Evolutionary conservation across 352 stramenopile genomes (phyloP).

Genomic region (Phytopythium ostracodes): DNA sequence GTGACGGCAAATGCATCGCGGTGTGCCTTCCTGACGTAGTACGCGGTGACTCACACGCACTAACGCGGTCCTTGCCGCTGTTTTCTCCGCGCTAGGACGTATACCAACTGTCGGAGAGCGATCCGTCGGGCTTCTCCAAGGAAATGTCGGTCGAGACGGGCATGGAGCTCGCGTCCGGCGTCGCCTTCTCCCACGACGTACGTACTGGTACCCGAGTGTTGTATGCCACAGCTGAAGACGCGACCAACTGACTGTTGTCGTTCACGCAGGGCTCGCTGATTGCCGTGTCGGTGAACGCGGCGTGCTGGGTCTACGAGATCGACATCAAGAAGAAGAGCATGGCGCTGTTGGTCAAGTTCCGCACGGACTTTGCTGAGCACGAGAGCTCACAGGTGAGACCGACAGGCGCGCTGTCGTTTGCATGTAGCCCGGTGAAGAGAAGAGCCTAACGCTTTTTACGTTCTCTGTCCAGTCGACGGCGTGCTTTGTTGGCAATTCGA

Average conservation of each 20-base stretch:
- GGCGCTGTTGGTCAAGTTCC: slow-evolving; percentile 72
- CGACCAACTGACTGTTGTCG: not conserved
- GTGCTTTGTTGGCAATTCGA: slow-evolving; percentile 77
- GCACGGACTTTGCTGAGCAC: slow-evolving; percentile 68
- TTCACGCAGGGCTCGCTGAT: slow-evolving; percentile 45
- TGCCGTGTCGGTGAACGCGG: slow-evolving; percentile 67
- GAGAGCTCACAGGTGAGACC: slow-evolving; percentile 55
- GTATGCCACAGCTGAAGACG: too few species aligned
- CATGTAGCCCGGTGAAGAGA: too few species aligned
- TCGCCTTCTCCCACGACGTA: slow-evolving; percentile 73
- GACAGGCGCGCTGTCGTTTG: not conserved
- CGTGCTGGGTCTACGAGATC: slow-evolving; percentile 78
- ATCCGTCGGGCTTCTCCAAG: slow-evolving; percentile 63
- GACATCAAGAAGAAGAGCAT: slow-evolving; percentile 52
- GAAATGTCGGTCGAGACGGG: slow-evolving; percentile 70
- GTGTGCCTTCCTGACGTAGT: too few species aligned
- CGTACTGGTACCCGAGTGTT: not conserved
- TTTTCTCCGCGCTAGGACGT: slow-evolving; percentile 38
- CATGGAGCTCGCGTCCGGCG: slow-evolving; percentile 62
- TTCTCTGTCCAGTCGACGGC: slow-evolving; percentile 38
- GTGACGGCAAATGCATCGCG: too few species aligned
- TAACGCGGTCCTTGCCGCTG: not conserved
- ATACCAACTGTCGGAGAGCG: slow-evolving; percentile 59
- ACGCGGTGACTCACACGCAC: not conserved
- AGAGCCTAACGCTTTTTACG: slow-evolving; percentile 1